Conservation (phyloP, 257 asterid genomes). For the Nicotiana knightiana region DNA sequence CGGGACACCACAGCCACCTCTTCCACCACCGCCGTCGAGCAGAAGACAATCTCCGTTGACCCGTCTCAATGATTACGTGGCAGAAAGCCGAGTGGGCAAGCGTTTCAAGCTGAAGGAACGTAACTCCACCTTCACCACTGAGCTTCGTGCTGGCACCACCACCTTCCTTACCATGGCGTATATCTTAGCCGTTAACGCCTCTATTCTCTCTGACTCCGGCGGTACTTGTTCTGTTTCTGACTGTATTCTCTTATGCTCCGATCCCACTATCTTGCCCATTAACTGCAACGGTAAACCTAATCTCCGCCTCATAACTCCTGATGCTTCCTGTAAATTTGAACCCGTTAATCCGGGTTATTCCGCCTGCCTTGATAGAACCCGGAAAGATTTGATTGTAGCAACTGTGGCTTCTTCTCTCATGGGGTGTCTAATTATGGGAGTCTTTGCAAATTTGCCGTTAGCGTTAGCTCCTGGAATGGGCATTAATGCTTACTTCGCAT, state of each 20-base stretch:
- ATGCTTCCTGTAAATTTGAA: conserved; percentile 60
- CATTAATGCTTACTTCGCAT: conserved; percentile 82
- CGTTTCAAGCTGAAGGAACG: conserved; percentile 76
- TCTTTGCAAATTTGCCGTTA: conserved; percentile 64
- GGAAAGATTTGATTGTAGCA: conserved; percentile 77
- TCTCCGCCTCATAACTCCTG: conserved; percentile 47
- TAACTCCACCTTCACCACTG: conserved; percentile 82
- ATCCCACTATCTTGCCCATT: conserved; percentile 35
- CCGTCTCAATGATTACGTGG: conserved; percentile 57
- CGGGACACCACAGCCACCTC: conserved; percentile 14
- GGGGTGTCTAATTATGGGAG: conserved; percentile 82
- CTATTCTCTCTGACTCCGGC: conserved; percentile 85
- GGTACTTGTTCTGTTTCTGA: conserved; percentile 91
- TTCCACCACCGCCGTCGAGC: conserved; percentile 20
- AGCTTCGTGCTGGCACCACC: conserved; percentile 97
- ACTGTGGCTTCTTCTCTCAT: conserved; percentile 75
- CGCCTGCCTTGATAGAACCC: conserved; percentile 55
- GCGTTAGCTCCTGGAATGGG: conserved; percentile 98
- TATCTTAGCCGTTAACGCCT: conserved; percentile 96
- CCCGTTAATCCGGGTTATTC: conserved; percentile 95
- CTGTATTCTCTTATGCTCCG: conserved; percentile 72
- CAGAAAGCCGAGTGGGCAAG: conserved; percentile 44
- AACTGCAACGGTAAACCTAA: conserved; percentile 38
- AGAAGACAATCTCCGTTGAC: conserved; percentile 16
- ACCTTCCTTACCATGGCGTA: conserved; percentile 98